Evolutionary conservation across 208 protist species (phyloP), one percentile per base, ranked within the genome.

Genomic region (Strigomonas culicis): DNA sequence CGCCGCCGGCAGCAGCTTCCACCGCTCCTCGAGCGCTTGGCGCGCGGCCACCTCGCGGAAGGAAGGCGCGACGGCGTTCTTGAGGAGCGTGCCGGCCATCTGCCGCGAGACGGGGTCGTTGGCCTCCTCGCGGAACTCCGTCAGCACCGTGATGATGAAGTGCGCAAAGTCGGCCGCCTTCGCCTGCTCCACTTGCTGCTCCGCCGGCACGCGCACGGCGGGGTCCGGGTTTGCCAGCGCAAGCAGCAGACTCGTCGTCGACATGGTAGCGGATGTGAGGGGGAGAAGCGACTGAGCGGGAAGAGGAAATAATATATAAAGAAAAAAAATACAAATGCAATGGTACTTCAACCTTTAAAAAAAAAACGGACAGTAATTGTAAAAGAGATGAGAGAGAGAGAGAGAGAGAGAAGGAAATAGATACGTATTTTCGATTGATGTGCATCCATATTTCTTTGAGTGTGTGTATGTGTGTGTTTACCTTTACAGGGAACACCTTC

Each of bases 11-110:
- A 97, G 71, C n/a, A 59, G 41, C 30, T 81, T 77, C 89, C 92
- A 97, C 22, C 80, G 66, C 66, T 66, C 53, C 60, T 92, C 86
- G 27, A 97, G 68, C 28, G 56, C 58, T 13, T 77, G 70, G 47
- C 89, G 84, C 30, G 79, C 82, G 8, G 77, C 77, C 30, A 83
- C 72, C 62, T 97, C 85, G 44, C 88, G 85, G 4, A 90, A 77
- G 52, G 92, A 95, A 25, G 88, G 89, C n/a, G 80, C 84, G 1
- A 99, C 77, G 52, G 93, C 76, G 76, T 99, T 99, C 79, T 98
- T 98, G 21, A 99, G 74, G 31, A 98, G 63, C 22, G 92, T 84
- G 52, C 95, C 95, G 6, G 97, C 97, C 75, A 98, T 90, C 59
- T 96, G 77, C 22, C 97, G 90, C 21, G 82, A 70, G 74, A 25